These are phyloP conservation scores for Tricholoma terreum DNA, from an alignment of 768 basidiomycete genomes.

Conservation along the genomic window DNA sequence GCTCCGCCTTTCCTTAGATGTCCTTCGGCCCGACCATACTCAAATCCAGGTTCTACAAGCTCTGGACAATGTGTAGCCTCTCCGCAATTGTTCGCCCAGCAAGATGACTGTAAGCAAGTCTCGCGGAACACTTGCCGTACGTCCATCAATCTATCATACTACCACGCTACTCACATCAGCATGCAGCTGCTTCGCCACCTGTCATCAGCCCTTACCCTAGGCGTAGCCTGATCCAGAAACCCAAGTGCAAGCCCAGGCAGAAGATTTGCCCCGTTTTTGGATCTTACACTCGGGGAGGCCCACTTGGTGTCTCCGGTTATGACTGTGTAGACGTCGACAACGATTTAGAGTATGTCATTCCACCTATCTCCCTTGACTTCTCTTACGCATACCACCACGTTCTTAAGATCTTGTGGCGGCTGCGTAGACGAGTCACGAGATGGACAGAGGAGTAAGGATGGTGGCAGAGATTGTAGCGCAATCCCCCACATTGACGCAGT, in stretches of 20 bases:
- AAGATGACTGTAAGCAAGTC: constrained; percentile 13
- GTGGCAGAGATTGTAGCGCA: constrained; percentile 42
- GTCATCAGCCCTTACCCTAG: constrained; percentile 7
- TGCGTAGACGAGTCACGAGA: constrained; percentile 16
- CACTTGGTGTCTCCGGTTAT: constrained; percentile 12
- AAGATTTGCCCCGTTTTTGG: constrained; percentile 24
- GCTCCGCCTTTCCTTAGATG: constrained; percentile 12
- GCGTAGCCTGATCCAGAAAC: constrained; percentile 10
- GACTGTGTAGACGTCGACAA: constrained; percentile 22
- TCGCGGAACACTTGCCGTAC: constrained; percentile 19
- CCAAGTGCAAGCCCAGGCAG: constrained; percentile 18
- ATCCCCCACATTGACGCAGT: constrained; percentile 41
- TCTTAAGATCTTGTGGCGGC: constrained; percentile 28
- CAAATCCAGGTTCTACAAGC: constrained; percentile 19
- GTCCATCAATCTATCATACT: background rate
- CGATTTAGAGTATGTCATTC: constrained; percentile 23
- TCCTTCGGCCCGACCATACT: constrained; percentile 23
- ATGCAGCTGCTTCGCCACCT: constrained; percentile 4
- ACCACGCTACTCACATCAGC: constrained; percentile 4
- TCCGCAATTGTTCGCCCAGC: constrained; percentile 13
- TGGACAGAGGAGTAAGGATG: constrained; percentile 19
- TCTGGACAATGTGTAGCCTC: constrained; percentile 16
- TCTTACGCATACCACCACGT: background rate
- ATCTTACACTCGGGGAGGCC: constrained; percentile 6
- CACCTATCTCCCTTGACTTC: background rate